Base-by-base conservation (phyloP, 768 basidiomycete species). In the Hysterangium stoloniferum region DNA sequence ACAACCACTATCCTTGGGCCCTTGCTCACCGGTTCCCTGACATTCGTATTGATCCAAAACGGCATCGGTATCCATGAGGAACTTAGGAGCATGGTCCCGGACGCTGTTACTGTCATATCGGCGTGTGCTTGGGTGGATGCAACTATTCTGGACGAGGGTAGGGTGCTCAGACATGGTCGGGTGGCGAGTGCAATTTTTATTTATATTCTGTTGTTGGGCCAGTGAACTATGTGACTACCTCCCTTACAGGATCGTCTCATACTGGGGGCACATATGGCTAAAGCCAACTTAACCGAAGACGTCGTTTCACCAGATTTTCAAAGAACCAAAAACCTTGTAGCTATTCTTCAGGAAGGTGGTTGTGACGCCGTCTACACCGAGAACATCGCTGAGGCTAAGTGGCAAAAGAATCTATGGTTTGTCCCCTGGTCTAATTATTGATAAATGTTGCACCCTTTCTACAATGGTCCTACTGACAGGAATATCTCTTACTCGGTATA, bases 101-200 rank as follows among this genome's bases (percentile, higher is more conserved):
- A 46, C 24, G 34, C 35, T 6, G 56, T 55, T 28, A 52, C 45
- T 24, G 52, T 68, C 44, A 55, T 68, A 7, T 64, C 65, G 4
- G 66, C 59, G 2, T 68, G 66, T 53, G 63, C 64, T 24, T 68
- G 66, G 66, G 58, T 66, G 17, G 65, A 68, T 52, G 54, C 57
- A 0, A 68, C 64, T 3, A 48, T 55, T 6, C 44, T 64, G n/a
- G 60, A 65, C 32, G 59, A 55, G 6, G 65, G 65, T 6, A 45
- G 52, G 28, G 56, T 45, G 25, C 32, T 66, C 32, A 45, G 41
- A 4, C 66, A 68, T 43, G 55, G 54, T 19, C 60, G 60, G 13
- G 52, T 56, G 27, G 58, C 56, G 22, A 34, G 57, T 36, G 20
- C 17, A 13, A 4, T 5, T 45, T 17, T 34, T 9, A 34, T 17